Conservation (phyloP, 331 rosid genomes). For the Pyrus hybrid region DNA sequence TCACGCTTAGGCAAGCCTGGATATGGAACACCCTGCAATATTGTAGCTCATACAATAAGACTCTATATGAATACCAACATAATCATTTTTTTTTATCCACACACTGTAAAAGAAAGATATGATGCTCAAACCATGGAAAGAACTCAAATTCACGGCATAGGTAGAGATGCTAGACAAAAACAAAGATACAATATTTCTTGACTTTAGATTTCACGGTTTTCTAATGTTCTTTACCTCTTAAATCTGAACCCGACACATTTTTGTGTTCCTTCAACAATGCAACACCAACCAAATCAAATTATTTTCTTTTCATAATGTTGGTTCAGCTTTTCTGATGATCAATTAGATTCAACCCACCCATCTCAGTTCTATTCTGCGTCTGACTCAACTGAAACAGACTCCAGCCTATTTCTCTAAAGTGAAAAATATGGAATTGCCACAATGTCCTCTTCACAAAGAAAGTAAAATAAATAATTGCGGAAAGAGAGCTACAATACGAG, state of each 20-base stretch:
- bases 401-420: neutral
- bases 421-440: neutral
- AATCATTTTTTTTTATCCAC: neutral
- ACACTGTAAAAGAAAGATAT: neutral
- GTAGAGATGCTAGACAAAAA: neutral
- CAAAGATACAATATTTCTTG: neutral
- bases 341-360: neutral
- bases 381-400: neutral
- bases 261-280: neutral
- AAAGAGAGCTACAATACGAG: constrained; percentile 1
- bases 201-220: neutral
- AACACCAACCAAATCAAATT: neutral
- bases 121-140: neutral
- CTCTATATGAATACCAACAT: neutral
- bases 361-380: neutral
- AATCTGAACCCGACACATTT: neutral
- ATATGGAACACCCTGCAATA: constrained; percentile 69
- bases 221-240: neutral
- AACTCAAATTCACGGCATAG: neutral
- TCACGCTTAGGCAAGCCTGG: constrained; percentile 78
- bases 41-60: constrained; percentile 21
- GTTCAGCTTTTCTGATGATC: neutral
- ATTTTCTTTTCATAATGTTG: neutral
- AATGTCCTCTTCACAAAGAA: neutral
- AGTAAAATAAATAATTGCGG: constrained; percentile 3